Evolutionary conservation across 139 green algal species (phyloP).

Genomic region (Tetraselmis striata): DNA sequence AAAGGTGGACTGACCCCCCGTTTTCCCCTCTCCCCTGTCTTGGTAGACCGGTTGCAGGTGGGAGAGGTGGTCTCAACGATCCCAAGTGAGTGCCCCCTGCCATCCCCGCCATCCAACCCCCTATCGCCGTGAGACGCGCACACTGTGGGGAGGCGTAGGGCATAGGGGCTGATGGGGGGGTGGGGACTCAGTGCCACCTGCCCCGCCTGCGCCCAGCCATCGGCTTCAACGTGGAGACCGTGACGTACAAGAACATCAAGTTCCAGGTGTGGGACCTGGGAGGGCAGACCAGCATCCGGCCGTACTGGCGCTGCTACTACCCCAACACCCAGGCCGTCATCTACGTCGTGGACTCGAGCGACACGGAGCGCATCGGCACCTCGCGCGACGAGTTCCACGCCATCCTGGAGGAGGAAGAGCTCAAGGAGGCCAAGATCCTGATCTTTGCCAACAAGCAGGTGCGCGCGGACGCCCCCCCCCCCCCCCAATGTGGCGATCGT

Average conservation of each 20-base stretch:
- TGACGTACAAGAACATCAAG: constrained; percentile 99
- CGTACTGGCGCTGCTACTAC: constrained; percentile 99
- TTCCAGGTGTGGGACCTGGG: constrained; percentile 95
- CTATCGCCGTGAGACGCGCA: neutral
- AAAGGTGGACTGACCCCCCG: too few species aligned
- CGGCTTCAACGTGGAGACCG: constrained; percentile 99
- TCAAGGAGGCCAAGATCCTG: constrained; percentile 86
- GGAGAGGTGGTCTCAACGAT: constrained; percentile 98
- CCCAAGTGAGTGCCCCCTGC: constrained; percentile 67
- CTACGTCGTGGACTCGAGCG: constrained; percentile 96
- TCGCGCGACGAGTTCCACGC: constrained; percentile 84
- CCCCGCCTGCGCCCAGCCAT: constrained; percentile 67
- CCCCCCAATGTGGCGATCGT: too few species aligned
- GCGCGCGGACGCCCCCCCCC: neutral
- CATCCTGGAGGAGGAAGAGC: constrained; percentile 97
- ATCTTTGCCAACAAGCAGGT: constrained; percentile 99
- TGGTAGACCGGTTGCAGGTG: constrained; percentile 93
- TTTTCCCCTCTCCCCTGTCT: too few species aligned
- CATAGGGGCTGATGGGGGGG: neutral
- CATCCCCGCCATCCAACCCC: too few species aligned
- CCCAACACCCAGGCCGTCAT: constrained; percentile 98
- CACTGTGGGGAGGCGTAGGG: too few species aligned
- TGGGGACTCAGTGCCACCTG: too few species aligned
- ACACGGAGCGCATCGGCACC: constrained; percentile 85
- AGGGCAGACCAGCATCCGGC: constrained; percentile 89